phyloP scores from a whole-genome alignment of 148 eudicot genomes.

The Limonium bicolor region DNA sequence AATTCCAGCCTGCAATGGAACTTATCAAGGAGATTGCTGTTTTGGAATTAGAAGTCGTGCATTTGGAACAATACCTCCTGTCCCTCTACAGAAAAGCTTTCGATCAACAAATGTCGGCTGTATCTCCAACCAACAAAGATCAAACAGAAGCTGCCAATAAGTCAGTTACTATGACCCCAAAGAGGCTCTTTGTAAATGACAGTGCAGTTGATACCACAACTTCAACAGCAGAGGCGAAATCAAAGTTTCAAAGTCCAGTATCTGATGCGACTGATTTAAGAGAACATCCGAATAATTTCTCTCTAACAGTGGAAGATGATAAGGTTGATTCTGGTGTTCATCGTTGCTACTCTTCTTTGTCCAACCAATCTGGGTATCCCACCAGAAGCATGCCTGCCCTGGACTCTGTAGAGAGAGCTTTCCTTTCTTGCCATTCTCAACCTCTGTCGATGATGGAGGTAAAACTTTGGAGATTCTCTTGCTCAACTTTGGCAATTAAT shows the following conservation, averaged over 20 bases:
- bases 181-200: slow-evolving; percentile 1
- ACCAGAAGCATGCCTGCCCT: slow-evolving; percentile 19
- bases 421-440: slow-evolving; percentile 44
- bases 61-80: slow-evolving; percentile 67
- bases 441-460: slow-evolving; percentile 68
- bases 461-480: background rate
- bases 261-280: background rate
- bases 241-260: no score
- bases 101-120: slow-evolving; percentile 17
- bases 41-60: slow-evolving; percentile 56
- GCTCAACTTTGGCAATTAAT: background rate
- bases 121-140: slow-evolving; percentile 4
- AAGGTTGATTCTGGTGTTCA: slow-evolving; percentile 31
- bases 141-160: background rate
- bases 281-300: background rate
- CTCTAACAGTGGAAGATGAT: background rate
- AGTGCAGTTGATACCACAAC: slow-evolving; percentile 4
- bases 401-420: slow-evolving; percentile 23
- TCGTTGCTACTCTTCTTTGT: slow-evolving; percentile 61
- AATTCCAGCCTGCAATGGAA: slow-evolving; percentile 39
- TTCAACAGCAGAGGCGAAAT: slow-evolving; percentile 1
- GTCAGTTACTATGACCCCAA: background rate
- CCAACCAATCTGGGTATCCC: slow-evolving; percentile 35
- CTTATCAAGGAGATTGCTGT: slow-evolving; percentile 58
- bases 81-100: slow-evolving; percentile 43